Base-by-base conservation (phyloP, 2,329 filamentous ascomycete species). In the Didymella lethalis region DNA sequence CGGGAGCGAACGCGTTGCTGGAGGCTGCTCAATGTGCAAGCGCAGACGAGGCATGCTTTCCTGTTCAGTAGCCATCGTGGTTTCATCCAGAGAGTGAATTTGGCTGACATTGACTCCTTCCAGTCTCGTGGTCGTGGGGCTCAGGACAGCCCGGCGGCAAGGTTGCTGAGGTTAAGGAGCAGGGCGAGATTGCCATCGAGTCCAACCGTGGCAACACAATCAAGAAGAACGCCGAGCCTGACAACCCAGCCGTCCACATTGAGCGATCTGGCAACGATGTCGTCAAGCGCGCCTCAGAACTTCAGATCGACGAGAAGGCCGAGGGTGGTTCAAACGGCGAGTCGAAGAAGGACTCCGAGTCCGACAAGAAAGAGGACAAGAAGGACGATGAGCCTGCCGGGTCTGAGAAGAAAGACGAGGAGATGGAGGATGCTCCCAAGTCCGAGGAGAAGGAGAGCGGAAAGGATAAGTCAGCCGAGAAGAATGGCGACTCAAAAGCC, bases 121-220 rank as follows among this genome's bases (percentile, higher is more conserved):
- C 34, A 89, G 87, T 89, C 68, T 86, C 85, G 58, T 89, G 86
- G 87, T 81, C 83, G 71, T 88, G 85, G 85, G 80, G 81, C 57
- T 79, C 81, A 57, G 81, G 82, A 55, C 76, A 82, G 23, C 86
- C 87, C 1, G 78, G 79, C 50, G 88, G 87, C 56, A 83, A 79
- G 45, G 86, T 86, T 54, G 81, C 81, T 59, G 84, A 81, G 44
- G 86, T 86, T 54, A 83, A 86, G 74, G 80, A 82, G 29, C 77
- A 86, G 36, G 87, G 86, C 74, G 82, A 87, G 67, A 77, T 88
- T 50, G 80, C 84, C 48, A 86, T 89, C 67, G 81, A 84, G 67
- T 85, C 86, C 43, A 83, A 88, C 69, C 79, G 79, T 49, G 86
- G 87, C 66, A 90, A 89, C 73, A 86, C 83, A 28, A 84, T 89